Evolutionary conservation across 805 yeast genomes (phyloP), one percentile per base, ranked within the genome.

Genomic region (Candida ovalis): DNA sequence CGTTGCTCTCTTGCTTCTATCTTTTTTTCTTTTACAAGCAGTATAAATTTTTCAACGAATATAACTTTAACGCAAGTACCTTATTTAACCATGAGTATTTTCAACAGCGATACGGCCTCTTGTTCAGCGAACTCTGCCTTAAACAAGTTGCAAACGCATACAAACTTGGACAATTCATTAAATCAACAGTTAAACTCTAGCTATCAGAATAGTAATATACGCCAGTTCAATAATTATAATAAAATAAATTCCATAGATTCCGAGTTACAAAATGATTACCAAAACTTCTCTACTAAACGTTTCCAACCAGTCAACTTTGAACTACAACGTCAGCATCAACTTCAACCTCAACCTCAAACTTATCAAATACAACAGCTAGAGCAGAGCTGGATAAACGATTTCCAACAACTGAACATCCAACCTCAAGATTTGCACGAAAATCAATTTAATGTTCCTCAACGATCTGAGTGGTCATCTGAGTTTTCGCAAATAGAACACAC

Each of bases 101-200:
- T 55, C 12, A 47, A 47, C 43, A 45, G 40, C 22, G 57, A 52
- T 24, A 66, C 74, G 18, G 67, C 66, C 4, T 54, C 62, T 37
- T 76, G 81, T 63, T 75, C 78, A 22, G 76, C 75, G 3, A 61
- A 72, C 3, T 75, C 69, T 50, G 78, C 80, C 13, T 56, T 76
- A 32, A 63, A 63, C 52, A 73, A 71, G 59, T 60, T 76, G 35
- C 54, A 71, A 18, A 67, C 69, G 46, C 76, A 72, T 46, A 52
- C 76, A 0, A 72, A 70, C 46, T 47, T 70, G 33, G 79, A 75
- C 53, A 65, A 55, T 45, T 68, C 77, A 7, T 59, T 74, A 13
- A 71, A 67, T 42, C 61, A 67, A 40, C 76, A 72, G 50, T 55
- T 61, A 28, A 52, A 40, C 32, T 37, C 42, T 17, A 45, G 40